Evolutionary conservation across 31 red algal genomes (phyloP).

Genomic region (Odonthalia washingtoniensis): DNA sequence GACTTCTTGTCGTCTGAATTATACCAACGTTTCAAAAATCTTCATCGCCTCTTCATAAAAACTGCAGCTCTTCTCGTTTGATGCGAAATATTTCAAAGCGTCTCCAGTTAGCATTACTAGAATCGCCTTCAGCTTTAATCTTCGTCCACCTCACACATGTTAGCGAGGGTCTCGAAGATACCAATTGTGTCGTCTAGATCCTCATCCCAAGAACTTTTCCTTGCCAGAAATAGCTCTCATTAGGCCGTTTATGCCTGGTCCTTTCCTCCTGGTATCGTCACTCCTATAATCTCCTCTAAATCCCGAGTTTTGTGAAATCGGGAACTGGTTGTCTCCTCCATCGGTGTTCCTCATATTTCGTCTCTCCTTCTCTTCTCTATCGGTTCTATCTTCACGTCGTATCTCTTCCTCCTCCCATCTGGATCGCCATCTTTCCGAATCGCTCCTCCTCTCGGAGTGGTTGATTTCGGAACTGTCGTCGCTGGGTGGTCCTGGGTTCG

Average conservation of each 20-base stretch:
- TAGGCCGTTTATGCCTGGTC: constrained; percentile 26
- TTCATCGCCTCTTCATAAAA: not conserved
- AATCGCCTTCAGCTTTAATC: constrained; percentile 36
- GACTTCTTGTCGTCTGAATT: not conserved
- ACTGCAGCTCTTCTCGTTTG: not conserved
- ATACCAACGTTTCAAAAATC: not conserved
- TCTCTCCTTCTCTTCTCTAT: no score
- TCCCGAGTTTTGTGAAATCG: no score
- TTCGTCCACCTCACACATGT: constrained; percentile 16
- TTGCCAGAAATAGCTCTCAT: constrained; percentile 34
- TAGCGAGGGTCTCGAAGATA: constrained; percentile 34
- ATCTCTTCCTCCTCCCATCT: no score
- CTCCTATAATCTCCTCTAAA: no score
- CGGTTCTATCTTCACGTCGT: no score
- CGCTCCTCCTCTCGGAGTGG: no score
- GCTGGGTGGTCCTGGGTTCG: no score
- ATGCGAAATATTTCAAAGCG: constrained; percentile 26
- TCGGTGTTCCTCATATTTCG: no score
- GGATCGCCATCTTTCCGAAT: no score
- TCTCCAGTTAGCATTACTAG: constrained; percentile 47
- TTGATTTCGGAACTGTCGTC: no score
- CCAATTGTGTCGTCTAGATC: constrained; percentile 14
- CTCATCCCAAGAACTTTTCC: constrained; percentile 35
- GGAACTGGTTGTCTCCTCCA: no score
- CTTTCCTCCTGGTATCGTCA: no score